Conservation (phyloP, 306 rosid species). For the Crotalaria pallida region DNA sequence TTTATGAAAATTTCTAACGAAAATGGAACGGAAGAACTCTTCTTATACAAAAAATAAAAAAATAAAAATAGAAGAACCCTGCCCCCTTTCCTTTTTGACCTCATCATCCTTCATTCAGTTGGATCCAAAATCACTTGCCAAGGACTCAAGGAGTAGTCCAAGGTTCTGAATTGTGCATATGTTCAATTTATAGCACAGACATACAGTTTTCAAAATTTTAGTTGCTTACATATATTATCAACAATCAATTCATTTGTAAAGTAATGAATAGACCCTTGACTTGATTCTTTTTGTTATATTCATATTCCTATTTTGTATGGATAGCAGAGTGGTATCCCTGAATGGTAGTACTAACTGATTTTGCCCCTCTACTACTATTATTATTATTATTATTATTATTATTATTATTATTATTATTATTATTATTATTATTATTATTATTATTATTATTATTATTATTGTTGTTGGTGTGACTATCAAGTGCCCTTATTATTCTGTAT, state of each 20-base stretch:
- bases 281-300: constrained; percentile 26
- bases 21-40: too few relatives aligned
- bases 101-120: constrained; percentile 7
- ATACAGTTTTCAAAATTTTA: neutral
- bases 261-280: constrained; percentile 21
- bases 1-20: neutral
- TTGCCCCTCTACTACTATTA: too few relatives aligned
- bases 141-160: constrained; percentile 1
- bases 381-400: too few relatives aligned
- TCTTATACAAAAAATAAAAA: too few relatives aligned
- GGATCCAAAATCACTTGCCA: constrained; percentile 6
- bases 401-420: too few relatives aligned
- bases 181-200: neutral
- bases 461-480: too few relatives aligned
- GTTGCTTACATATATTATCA: neutral
- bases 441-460: too few relatives aligned
- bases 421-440: too few relatives aligned
- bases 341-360: too few relatives aligned
- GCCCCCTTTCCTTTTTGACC: neutral
- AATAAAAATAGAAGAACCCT: too few relatives aligned
- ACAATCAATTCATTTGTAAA: constrained; percentile 19
- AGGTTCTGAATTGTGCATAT: constrained; percentile 19
- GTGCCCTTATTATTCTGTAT: too few relatives aligned
- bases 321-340: neutral
- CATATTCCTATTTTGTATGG: constrained; percentile 27